Evolutionary conservation across 1,284 basidiomycete species (phyloP), one percentile per base, ranked within the genome.

Genomic region (Malassezia nana): DNA sequence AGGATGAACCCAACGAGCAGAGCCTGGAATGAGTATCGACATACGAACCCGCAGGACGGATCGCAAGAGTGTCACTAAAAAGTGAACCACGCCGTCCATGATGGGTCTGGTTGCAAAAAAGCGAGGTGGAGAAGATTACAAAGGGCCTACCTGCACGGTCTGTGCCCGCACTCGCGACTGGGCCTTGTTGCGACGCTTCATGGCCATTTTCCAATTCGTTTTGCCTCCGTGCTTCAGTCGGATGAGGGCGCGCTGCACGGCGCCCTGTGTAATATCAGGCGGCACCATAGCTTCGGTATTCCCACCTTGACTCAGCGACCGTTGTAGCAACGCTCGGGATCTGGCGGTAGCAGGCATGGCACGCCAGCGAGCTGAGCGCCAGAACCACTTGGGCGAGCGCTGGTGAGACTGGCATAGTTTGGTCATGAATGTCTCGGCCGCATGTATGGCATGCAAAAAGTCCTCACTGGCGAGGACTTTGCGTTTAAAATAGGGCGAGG

Each of bases 281-380:
- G 40, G 40, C 22, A 38, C 35, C 4, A 38, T 7, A 20, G 35
- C 35, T 9, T 38, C 18, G 3, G 5, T 8, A 6, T 38, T 18
- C 15, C 6, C 35, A 3, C 35, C 35, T 15, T 18, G 35, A 4
- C 20, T 15, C 35, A 38, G 15, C 4, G 20, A n/a, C 16, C 35
- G 18, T 15, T 33, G 16, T 13, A 55, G 15, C 22, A 28, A 20
- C 4, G 48, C 40, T 1, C 32, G 39, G 3, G 53, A 28, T 4
- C 20, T 33, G 10, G 42, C 20, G 13, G 53, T 39, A 4, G 54
- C 49, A 1, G 49, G 54, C 18, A 39, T 29, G 6, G 7, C 8
- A 25, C 54, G 54, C 54, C 54, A 56, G 18, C n/a, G 29, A 12
- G 54, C 54, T 2, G 8, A 22, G 6, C 48, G 54, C 10, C 48